A percentile compares a stretch with the other conserved stretches of the same genome.
These are phyloP conservation scores for Pseudogymnoascus sp. DNA, from an alignment of 2,329 filamentous ascomycete species.

Conservation along the genomic window DNA sequence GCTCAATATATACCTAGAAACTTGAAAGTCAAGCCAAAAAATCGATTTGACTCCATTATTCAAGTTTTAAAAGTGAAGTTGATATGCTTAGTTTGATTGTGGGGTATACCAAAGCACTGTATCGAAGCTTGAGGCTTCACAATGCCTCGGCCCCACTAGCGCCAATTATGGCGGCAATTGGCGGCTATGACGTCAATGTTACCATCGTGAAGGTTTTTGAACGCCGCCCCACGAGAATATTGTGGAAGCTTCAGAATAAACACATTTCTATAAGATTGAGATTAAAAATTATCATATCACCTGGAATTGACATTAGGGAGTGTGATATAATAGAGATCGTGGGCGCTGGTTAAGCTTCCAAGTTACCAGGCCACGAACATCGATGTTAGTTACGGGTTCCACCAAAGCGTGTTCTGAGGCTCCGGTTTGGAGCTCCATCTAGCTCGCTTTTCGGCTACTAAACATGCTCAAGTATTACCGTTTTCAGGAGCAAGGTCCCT, in stretches of 20 bases:
- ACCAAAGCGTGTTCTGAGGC: not conserved
- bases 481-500: conserved; percentile 4
- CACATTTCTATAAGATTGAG: not conserved
- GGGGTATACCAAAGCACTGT: not conserved
- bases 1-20: not conserved
- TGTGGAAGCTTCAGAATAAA: not conserved
- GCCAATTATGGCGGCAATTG: not conserved
- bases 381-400: not conserved
- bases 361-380: not conserved
- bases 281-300: not conserved
- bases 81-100: not conserved
- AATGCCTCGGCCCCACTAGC: not conserved
- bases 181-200: not conserved
- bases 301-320: not conserved
- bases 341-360: not conserved
- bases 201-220: not conserved
- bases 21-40: not conserved
- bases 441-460: not conserved
- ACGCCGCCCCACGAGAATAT: not conserved
- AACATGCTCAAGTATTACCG: not conserved
- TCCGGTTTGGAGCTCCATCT: not conserved
- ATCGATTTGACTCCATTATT: not conserved
- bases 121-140: not conserved
- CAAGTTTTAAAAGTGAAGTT: not conserved
- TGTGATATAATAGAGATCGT: not conserved